Conservation (phyloP, 1,284 basidiomycete species). For the Ustilago nuda region DNA sequence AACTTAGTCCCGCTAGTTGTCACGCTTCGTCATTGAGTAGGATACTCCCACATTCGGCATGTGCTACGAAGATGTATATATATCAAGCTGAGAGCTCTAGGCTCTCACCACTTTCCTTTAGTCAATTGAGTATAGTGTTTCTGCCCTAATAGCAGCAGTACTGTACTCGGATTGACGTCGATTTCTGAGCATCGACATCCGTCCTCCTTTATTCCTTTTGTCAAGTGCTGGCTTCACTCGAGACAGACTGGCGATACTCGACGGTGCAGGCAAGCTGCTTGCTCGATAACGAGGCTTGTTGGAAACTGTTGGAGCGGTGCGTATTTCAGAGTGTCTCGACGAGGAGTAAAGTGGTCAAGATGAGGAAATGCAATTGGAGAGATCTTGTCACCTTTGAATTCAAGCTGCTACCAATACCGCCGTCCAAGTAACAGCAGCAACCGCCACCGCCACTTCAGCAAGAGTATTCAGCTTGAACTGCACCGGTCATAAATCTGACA, state of each 20-base stretch:
- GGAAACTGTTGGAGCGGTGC: slow-evolving; percentile 11
- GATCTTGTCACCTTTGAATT: slow-evolving; percentile 30
- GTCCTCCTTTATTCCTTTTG: too few species aligned
- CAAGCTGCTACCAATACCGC: slow-evolving; percentile 13
- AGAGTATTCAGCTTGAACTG: not conserved
- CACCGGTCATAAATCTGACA: slow-evolving; percentile 12
- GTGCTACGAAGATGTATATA: too few species aligned
- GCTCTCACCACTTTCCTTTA: too few species aligned
- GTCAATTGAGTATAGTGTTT: too few species aligned
- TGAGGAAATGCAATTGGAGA: slow-evolving; percentile 34
- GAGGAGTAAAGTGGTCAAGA: slow-evolving; percentile 16
- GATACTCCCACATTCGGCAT: too few species aligned
- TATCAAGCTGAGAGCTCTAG: too few species aligned
- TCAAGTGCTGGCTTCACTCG: slow-evolving; percentile 15
- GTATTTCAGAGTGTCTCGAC: slow-evolving; percentile 11
- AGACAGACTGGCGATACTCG: slow-evolving; percentile 17
- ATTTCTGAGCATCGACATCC: too few species aligned
- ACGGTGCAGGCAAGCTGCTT: slow-evolving; percentile 39
- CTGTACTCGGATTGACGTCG: too few species aligned
- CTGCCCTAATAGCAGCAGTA: too few species aligned
- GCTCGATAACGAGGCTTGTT: slow-evolving; percentile 23
- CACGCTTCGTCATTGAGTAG: too few species aligned
- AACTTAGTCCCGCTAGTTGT: too few species aligned
- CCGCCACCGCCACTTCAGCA: not conserved
- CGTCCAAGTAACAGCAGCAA: slow-evolving; percentile 1